Base-by-base conservation (phyloP, 1,284 basidiomycete genomes). In the Sphagnurus paluster region DNA sequence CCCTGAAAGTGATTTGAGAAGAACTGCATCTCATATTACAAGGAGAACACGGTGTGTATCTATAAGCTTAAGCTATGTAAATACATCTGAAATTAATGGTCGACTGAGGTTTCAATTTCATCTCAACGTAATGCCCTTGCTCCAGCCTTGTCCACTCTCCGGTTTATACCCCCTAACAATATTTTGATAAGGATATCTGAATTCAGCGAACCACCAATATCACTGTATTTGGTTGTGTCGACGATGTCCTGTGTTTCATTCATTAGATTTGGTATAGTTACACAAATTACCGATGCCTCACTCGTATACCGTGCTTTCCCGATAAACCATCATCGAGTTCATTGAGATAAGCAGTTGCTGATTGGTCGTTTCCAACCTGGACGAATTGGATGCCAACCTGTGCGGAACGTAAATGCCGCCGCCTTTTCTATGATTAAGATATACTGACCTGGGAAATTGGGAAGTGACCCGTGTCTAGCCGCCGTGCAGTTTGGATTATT, bases 301-400 rank as follows among this genome's bases (percentile, higher is more conserved):
- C 53, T 11, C 50, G 39, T 21, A 53, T 48, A 8, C 38, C 26
- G 26, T 69, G 57, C 1, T 40, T 57, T 0, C 50, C 51, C 9
- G 63, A 59, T 36, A 81, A 60, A 10, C 64, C 69, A 52, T 82
- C 70, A 50, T 84, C 80, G 14, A 83, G 62, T 44, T 71, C 58
- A 36, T 60, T 54, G 11, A 84, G 64, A 41, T 69, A 79, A 37
- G 62, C 61, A 0, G 72, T 71, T 2, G 82, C 82, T 1, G 55
- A 53, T 0, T 49, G 52, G 44, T 69, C 68, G 40, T 71, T 55
- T 2, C 82, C 80, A 33, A 84, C 72, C 52, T 85, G 82, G 8
- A 85, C 73, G 47, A 85, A 83, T 49, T 82, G 80, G 24, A 85
- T 76, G 2, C 78, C 75, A 19, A 79, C 62, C 69, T 80, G 58